A percentile compares a stretch with the other conserved stretches of the same genome.
Conservation (phyloP, 495 filamentous ascomycete genomes). For the Aspergillus saccharolyticus region DNA sequence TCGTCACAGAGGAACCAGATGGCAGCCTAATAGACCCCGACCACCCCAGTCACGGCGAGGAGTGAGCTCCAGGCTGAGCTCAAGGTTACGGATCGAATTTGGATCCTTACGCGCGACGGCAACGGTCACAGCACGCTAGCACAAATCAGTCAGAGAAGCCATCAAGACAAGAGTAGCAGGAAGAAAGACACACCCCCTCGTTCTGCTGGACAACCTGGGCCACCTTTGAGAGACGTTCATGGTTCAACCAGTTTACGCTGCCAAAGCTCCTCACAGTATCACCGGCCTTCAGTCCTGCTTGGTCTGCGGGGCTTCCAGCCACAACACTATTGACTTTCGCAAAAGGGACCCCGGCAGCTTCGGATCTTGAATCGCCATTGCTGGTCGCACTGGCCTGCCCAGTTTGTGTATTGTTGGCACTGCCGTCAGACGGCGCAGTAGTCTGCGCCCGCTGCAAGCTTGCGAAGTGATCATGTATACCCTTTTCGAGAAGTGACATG, state of each 20-base stretch:
- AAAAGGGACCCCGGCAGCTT: conserved; percentile 63
- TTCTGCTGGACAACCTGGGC: conserved; percentile 79
- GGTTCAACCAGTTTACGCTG: conserved; percentile 70
- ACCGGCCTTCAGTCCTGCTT: conserved; percentile 77
- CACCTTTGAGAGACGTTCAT: conserved; percentile 79
- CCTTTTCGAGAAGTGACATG: conserved; percentile 75
- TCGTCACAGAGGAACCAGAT: conserved; percentile 65
- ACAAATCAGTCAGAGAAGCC: conserved; percentile 7
- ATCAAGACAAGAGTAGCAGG: neutral
- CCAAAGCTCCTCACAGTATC: conserved; percentile 84
- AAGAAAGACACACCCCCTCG: conserved; percentile 67
- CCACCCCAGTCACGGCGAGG: conserved; percentile 84
- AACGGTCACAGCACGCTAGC: conserved; percentile 59
- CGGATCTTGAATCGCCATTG: conserved; percentile 21
- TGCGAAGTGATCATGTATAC: conserved; percentile 69
- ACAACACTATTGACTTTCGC: conserved; percentile 86
- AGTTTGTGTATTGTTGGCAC: conserved; percentile 23
- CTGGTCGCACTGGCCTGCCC: conserved; percentile 17
- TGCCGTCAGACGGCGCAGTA: conserved; percentile 21
- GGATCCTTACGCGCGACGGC: conserved; percentile 56
- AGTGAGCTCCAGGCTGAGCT: conserved; percentile 63
- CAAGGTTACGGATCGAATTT: conserved; percentile 38
- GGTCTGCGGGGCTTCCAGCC: conserved; percentile 70
- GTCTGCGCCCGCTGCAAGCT: conserved; percentile 29
- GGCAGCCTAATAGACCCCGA: conserved; percentile 80